phyloP scores from a whole-genome alignment of 495 filamentous ascomycete species.

The Schizothecium vesticola region DNA sequence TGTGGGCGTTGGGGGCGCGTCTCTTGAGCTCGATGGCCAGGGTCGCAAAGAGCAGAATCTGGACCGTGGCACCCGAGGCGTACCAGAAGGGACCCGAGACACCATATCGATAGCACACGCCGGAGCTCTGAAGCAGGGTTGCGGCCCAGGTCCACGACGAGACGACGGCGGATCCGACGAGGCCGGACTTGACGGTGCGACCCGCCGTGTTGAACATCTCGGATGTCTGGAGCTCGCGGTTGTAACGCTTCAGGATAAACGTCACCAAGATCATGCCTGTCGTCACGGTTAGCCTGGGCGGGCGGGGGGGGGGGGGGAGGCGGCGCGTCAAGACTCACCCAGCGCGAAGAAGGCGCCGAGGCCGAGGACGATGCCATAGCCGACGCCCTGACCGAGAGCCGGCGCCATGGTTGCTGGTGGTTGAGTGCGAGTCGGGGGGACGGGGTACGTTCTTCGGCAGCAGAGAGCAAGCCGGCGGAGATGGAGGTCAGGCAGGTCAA shows the following conservation, averaged over 20 bases:
- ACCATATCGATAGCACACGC: slow-evolving; percentile 87
- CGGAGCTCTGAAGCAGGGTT: slow-evolving; percentile 75
- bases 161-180: slow-evolving; percentile 93
- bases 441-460: background rate
- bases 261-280: slow-evolving; percentile 57
- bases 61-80: slow-evolving; percentile 58
- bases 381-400: slow-evolving; percentile 63
- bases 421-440: background rate
- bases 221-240: slow-evolving; percentile 89
- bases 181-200: slow-evolving; percentile 85
- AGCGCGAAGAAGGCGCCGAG: slow-evolving; percentile 71
- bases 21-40: slow-evolving; percentile 91
- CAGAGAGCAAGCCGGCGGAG: slow-evolving; percentile 5
- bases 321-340: slow-evolving; percentile 43
- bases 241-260: slow-evolving; percentile 77
- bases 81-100: slow-evolving; percentile 95
- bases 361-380: slow-evolving; percentile 80
- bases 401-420: slow-evolving; percentile 28
- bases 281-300: background rate
- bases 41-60: slow-evolving; percentile 86
- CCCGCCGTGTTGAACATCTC: slow-evolving; percentile 98
- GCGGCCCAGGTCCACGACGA: slow-evolving; percentile 95
- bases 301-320: background rate
- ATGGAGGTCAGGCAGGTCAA: background rate
- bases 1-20: slow-evolving; percentile 79